A percentile compares a stretch with the other conserved stretches of the same genome.
Evolutionary conservation across 1,139 yeast species (phyloP).

Genomic region (Debaryomyces psychrophilus): DNA sequence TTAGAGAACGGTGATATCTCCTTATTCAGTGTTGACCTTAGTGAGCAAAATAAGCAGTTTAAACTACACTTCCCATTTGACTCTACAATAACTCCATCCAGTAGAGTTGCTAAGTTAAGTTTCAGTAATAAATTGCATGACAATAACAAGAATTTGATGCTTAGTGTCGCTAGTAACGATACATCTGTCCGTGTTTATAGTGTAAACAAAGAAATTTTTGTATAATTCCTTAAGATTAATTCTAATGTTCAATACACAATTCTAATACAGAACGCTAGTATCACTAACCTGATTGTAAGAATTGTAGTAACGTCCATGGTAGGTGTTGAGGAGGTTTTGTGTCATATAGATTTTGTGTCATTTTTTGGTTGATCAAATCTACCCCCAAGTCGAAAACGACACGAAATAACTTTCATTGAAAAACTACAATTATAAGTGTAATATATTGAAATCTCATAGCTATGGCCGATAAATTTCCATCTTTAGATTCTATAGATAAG

Average conservation of each 20-base stretch:
- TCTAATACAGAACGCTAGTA: not conserved
- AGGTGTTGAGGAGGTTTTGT: not conserved
- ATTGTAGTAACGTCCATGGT: not conserved
- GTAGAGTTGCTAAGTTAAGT: slow-evolving; percentile 57
- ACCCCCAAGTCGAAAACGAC: slow-evolving; percentile 9
- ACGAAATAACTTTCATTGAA: not conserved
- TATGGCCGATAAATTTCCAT: slow-evolving; percentile 90
- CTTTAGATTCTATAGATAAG: slow-evolving; percentile 59
- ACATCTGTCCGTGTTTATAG: slow-evolving; percentile 64
- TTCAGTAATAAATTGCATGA: slow-evolving; percentile 44
- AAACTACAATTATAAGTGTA: slow-evolving; percentile 1
- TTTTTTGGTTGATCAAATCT: not conserved
- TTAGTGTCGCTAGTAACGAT: slow-evolving; percentile 76
- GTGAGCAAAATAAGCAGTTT: slow-evolving; percentile 31
- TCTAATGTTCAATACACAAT: not conserved
- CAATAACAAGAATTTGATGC: slow-evolving; percentile 27
- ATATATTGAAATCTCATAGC: slow-evolving; percentile 12
- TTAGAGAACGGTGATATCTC: slow-evolving; percentile 59
- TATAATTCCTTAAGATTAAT: not conserved
- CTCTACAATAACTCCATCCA: slow-evolving; percentile 55
- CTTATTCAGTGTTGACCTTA: slow-evolving; percentile 29
- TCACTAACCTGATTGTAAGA: not conserved
- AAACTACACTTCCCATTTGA: slow-evolving; percentile 34
- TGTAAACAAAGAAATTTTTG: slow-evolving; percentile 15
- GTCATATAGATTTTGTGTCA: slow-evolving; percentile 7